Evolutionary conservation across 1,284 basidiomycete genomes (phyloP).

Genomic region (Bjerkandera adusta): DNA sequence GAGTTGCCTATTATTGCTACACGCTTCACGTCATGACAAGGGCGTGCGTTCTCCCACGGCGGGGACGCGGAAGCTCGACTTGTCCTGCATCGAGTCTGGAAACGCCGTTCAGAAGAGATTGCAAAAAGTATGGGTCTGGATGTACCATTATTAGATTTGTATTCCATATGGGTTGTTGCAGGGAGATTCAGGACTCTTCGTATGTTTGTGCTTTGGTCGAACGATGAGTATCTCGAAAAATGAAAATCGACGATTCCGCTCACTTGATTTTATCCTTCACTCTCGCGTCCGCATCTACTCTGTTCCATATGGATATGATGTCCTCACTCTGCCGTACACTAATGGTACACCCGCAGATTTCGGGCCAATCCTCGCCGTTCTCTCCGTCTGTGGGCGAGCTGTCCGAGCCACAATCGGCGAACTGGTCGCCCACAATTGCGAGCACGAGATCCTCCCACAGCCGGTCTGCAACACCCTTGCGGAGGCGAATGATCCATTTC

Average conservation of each 20-base stretch:
- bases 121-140: slow-evolving; percentile 5
- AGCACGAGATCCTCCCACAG: slow-evolving; percentile 82
- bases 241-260: not conserved
- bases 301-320: slow-evolving; percentile 80
- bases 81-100: slow-evolving; percentile 80
- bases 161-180: slow-evolving; percentile 74
- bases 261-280: slow-evolving; percentile 73
- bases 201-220: slow-evolving; percentile 60
- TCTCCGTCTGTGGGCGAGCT: slow-evolving; percentile 27
- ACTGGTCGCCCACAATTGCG: slow-evolving; percentile 78
- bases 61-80: slow-evolving; percentile 68
- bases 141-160: slow-evolving; percentile 82
- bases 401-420: slow-evolving; percentile 53
- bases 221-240: slow-evolving; percentile 6
- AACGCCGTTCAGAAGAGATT: not conserved
- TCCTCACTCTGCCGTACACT: slow-evolving; percentile 83
- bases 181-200: slow-evolving; percentile 66
- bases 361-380: slow-evolving; percentile 52
- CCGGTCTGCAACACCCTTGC: slow-evolving; percentile 78
- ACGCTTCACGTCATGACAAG: slow-evolving; percentile 30
- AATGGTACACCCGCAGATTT: slow-evolving; percentile 83
- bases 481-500: slow-evolving; percentile 89
- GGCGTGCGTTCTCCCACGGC: slow-evolving; percentile 48
- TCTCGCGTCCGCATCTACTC: slow-evolving; percentile 61
- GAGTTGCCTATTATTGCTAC: too few species aligned